These are phyloP conservation scores for Colletotrichum musicola DNA, from an alignment of 2,329 filamentous ascomycete genomes.

Conservation along the genomic window DNA sequence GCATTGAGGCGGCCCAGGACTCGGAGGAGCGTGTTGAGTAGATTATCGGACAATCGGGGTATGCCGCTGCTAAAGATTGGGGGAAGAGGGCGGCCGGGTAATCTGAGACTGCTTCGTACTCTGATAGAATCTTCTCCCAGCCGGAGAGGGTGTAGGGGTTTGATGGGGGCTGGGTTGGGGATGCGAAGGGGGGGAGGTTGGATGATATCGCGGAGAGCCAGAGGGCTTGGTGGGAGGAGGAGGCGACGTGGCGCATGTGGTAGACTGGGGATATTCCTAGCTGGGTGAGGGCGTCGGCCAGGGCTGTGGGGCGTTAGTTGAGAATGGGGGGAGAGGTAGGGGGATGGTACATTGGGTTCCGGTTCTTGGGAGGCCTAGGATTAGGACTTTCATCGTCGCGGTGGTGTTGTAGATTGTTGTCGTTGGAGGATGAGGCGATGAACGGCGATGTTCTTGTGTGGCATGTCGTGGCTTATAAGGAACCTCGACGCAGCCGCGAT, in stretches of 20 bases:
- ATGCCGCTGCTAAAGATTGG: slow-evolving; percentile 70
- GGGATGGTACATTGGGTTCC: slow-evolving; percentile 48
- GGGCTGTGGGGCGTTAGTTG: slow-evolving; percentile 39
- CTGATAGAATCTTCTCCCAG: slow-evolving; percentile 51
- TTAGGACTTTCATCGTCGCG: slow-evolving; percentile 47
- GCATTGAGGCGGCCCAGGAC: slow-evolving; percentile 65
- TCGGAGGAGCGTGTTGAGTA: slow-evolving; percentile 70
- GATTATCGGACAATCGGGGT: slow-evolving; percentile 73
- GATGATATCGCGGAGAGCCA: slow-evolving; percentile 51
- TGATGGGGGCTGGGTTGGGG: not conserved
- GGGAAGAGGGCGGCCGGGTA: slow-evolving; percentile 56
- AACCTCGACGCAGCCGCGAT: too few relatives aligned
- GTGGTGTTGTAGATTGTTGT: not conserved
- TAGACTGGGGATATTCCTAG: slow-evolving; percentile 49
- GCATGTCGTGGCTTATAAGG: not conserved
- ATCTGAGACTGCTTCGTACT: slow-evolving; percentile 43
- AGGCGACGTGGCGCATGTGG: slow-evolving; percentile 49
- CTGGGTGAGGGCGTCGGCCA: slow-evolving; percentile 46
- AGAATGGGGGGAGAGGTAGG: not conserved
- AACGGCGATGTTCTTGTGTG: not conserved
- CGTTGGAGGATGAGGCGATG: not conserved
- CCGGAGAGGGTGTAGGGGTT: slow-evolving; percentile 46
- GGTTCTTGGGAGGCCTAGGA: slow-evolving; percentile 49
- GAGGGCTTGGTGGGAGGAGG: slow-evolving; percentile 48
- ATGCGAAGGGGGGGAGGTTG: slow-evolving; percentile 45